Conservation (phyloP, 1,284 basidiomycete species). For the Chondrostereum purpureum region DNA sequence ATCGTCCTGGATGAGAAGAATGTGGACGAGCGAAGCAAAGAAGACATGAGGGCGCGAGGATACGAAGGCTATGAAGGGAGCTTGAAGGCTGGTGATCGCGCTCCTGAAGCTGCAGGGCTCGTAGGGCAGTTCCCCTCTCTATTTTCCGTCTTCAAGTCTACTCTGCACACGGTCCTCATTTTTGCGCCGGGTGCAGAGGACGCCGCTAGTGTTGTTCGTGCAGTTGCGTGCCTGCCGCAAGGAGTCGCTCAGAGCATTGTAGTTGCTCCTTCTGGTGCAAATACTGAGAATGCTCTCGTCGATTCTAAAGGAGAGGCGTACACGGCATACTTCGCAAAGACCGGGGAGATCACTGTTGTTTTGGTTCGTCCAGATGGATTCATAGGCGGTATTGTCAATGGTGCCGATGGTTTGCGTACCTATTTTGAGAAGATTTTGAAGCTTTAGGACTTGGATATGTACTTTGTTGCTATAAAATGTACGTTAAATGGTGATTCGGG, state of each 20-base stretch:
- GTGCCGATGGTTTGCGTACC: constrained; percentile 17
- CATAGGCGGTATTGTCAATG: constrained; percentile 24
- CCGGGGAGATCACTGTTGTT: not conserved
- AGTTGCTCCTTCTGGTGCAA: too few species aligned
- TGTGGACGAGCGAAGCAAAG: constrained; percentile 14
- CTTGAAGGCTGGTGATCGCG: constrained; percentile 25
- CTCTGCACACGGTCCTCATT: constrained; percentile 20
- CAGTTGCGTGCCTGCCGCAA: not conserved
- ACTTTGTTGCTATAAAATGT: too few species aligned
- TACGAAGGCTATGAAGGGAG: constrained; percentile 11
- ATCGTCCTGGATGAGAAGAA: constrained; percentile 35
- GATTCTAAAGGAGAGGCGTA: not conserved
- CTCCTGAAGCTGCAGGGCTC: constrained; percentile 25
- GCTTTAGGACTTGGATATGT: not conserved
- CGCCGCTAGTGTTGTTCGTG: not conserved
- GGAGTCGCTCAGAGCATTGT: too few species aligned
- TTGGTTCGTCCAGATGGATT: constrained; percentile 31
- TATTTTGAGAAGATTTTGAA: constrained; percentile 20
- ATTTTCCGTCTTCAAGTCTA: constrained; percentile 21
- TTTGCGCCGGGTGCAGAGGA: constrained; percentile 8
- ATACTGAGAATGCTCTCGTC: not conserved
- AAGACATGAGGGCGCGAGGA: constrained; percentile 17
- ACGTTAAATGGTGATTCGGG: too few species aligned
- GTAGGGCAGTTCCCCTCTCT: constrained; percentile 10
- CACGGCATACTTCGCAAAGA: not conserved